Base-by-base conservation (phyloP, 2,329 filamentous ascomycete species). In the Aaosphaeria pasadenensis region DNA sequence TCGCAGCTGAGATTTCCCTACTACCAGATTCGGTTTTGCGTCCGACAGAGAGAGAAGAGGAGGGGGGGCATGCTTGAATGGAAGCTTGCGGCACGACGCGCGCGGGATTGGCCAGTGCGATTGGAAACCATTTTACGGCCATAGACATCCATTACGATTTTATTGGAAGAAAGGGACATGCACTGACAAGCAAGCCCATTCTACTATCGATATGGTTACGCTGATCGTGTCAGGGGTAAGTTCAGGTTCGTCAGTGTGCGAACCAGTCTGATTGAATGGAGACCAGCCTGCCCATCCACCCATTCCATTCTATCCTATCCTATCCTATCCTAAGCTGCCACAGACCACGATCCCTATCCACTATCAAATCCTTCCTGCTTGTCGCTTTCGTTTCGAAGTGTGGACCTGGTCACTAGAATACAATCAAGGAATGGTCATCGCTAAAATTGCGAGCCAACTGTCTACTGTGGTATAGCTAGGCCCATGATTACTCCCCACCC, bases 101-200 rank as follows among this genome's bases (percentile, higher is more conserved):
- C 43, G 60, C 54, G 56, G 57, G 58, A 55, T 62, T 59, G 61
- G 48, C 45, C 44, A 35, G 51, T 39, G 45, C 36, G 45, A 55
- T 45, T 44, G 51, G 52, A 30, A 62, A 63, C 62, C 17, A 24
- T 24, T 24, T 24, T 24, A 24, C 17, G 17, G 17, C 17, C 17
- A 24, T 24, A 24, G 17, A 24, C 17, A 24, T 24, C 17, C 17
- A 24, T 24, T 24, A 24, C 17, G 17, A 24, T 24, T 24, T 24
- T 24, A 24, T 24, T 24, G 17, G 17, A 24, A 24, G 17, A 24
- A 24, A 24, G 17, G 62, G 62, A 55, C 61, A 55, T 51, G 50
- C 56, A 54, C 36, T 33, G 46, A 36, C 42, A 48, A 50, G 47
- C 43, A 48, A 49, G n/a, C 4, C 63, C 44, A 59, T 53, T 30